Conservation (phyloP, 495 filamentous ascomycete species). For the Penicillium desertorum region DNA sequence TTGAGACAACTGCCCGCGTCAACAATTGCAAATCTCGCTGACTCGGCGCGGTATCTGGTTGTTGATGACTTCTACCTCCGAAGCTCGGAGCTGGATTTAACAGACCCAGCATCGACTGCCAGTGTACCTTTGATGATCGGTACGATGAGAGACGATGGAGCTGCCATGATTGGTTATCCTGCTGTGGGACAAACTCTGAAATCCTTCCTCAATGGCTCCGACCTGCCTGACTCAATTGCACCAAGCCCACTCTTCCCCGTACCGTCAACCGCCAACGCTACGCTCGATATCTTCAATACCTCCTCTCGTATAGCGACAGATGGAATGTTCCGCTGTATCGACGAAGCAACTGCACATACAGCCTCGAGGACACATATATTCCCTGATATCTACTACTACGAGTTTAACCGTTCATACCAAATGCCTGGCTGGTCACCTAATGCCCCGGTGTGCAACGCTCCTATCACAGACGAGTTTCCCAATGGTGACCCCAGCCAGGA, state of each 20-base stretch:
- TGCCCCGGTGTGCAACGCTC: conserved; percentile 25
- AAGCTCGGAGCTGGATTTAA: conserved; percentile 17
- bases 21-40: conserved; percentile 28
- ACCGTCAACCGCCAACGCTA: conserved; percentile 22
- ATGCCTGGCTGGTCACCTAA: conserved; percentile 31
- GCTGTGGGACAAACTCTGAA: conserved; percentile 9
- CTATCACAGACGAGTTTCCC: conserved; percentile 20
- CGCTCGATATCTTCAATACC: conserved; percentile 31
- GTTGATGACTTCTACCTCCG: conserved; percentile 25
- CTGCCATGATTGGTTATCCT: conserved; percentile 29
- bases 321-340: conserved; percentile 31
- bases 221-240: conserved; percentile 11
- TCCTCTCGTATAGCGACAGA: conserved; percentile 27
- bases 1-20: conserved; percentile 39
- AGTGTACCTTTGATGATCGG: conserved; percentile 24
- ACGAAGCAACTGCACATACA: conserved; percentile 28
- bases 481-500: conserved; percentile 27
- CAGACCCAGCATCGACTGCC: conserved; percentile 12
- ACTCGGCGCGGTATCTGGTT: conserved; percentile 23
- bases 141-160: conserved; percentile 28
- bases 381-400: conserved; percentile 28
- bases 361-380: conserved; percentile 22
- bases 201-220: conserved; percentile 14
- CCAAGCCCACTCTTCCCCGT: conserved; percentile 20
- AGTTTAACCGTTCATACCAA: conserved; percentile 33